Evolutionary conservation across 495 filamentous ascomycete species (phyloP), one percentile per base, ranked within the genome.

Genomic region (Arthonia radiata): DNA sequence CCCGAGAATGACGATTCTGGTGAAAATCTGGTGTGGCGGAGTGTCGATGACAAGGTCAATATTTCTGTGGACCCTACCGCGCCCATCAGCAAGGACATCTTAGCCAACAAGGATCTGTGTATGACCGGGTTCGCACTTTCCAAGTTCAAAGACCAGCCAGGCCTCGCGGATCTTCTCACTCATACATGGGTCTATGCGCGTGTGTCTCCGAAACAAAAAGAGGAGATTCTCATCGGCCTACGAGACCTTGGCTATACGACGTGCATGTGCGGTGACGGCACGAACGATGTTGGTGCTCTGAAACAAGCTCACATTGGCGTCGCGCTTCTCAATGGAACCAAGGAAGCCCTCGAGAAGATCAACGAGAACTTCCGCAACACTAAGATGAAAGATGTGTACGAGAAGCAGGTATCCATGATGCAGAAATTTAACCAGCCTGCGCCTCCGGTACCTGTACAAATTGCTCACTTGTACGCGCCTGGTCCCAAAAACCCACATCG

Each of bases 241-340:
- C 93, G 91, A 53, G 83, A 90, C 46, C 71, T 72, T 47, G 86
- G 86, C 18, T 99, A 99, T 53, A 90, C 82, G 17, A 99, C 86
- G 10, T 61, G 94, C 39, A 99, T 99, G 86, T 91, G 83, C 36
- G 86, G 86, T 43, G 86, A 99, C 41, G 86, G 86, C 33, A 99
- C 86, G 26, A 99, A 99, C 42, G 86, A 99, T 44, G 86, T 99
- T 27, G 86, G 86, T 23, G 86, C 86, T 17, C 53, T 99, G 42
- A 99, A 99, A 59, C 86, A 99, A 56, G 89, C 86, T 14, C 89
- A 99, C 39, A 74, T 99, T 30, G 86, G 86, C 42, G 77, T 94
- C 36, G 86, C 86, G 8, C 68, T 99, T 18, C 62, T 99, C 31
- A 99, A 99, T 44, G 86, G 86, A 17, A 83, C 86, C 2, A 70